These are phyloP conservation scores for Fusarium poae DNA, from an alignment of 2,329 filamentous ascomycete species.

Conservation along the genomic window DNA sequence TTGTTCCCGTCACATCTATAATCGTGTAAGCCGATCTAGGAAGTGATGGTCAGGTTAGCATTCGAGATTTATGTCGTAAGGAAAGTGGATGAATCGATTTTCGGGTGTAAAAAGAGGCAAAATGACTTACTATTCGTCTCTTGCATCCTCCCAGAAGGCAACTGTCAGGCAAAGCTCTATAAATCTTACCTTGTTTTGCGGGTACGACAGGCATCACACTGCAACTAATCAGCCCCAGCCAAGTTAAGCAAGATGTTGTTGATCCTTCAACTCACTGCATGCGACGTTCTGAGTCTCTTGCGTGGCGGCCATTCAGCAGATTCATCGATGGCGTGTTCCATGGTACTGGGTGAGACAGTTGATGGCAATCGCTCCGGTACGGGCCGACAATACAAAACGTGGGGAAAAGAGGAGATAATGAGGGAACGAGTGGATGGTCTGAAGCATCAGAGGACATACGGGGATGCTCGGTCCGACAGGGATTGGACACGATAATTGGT, in stretches of 20 bases:
- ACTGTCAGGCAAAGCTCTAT: neutral
- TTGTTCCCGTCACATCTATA: slow-evolving; percentile 62
- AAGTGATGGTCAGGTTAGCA: neutral
- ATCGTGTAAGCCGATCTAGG: slow-evolving; percentile 16
- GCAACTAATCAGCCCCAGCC: neutral
- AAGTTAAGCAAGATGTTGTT: neutral
- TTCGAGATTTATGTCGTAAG: neutral
- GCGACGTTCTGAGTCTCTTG: slow-evolving; percentile 59
- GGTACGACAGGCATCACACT: slow-evolving; percentile 63
- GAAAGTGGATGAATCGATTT: neutral
- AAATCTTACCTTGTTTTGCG: slow-evolving; percentile 61
- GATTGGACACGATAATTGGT: slow-evolving; percentile 28
- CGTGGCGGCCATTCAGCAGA: slow-evolving; percentile 51
- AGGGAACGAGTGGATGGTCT: slow-evolving; percentile 20
- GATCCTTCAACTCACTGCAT: slow-evolving; percentile 53
- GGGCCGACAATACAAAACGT: slow-evolving; percentile 48
- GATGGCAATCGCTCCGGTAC: slow-evolving; percentile 51
- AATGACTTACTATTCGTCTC: neutral
- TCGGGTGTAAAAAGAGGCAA: neutral
- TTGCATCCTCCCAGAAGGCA: neutral
- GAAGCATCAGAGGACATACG: slow-evolving; percentile 16
- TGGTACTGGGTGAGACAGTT: slow-evolving; percentile 21
- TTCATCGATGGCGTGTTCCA: slow-evolving; percentile 46
- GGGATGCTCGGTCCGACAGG: slow-evolving; percentile 31
- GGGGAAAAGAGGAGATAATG: slow-evolving; percentile 38